Base-by-base conservation (phyloP, 208 protist genomes). In the Trypanosoma rangeli region DNA sequence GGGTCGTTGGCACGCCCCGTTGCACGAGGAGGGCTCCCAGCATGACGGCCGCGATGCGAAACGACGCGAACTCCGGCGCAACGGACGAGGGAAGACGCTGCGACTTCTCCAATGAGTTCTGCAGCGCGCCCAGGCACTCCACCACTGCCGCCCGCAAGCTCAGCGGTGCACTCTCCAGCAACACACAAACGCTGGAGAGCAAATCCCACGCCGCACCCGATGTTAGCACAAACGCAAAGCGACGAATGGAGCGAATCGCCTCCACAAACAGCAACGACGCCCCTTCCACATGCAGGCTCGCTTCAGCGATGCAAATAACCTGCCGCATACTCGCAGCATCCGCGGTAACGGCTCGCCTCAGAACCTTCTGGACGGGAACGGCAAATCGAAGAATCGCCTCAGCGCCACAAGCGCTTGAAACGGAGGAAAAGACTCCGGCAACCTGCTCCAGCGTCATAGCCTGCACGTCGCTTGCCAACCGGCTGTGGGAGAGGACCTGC, bases 101-200 rank as follows among this genome's bases (percentile, higher is more conserved):
- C 8, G 35, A n/a, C 26, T 37, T 52, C 39, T 73, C 59, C 9
- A 73, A 2, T 15, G 59, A 37, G 24, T 3, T 5, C 44, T 66
- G 56, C 44, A 73, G 35, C n/a, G 35, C n/a, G 18, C 35, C 4
- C 50, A 64, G 37, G 37, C 58, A 66, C 13, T 35, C 33, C 1
- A 68, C 35, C 10, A 74, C 69, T 18, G 58, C 63, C 26, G 52
- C 48, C 15, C 61, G 61, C 3, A 68, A n/a, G 26, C 67, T 56
- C 26, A 79, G 52, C 16, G 78, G 78, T 8, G 68, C 69, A 50
- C 39, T 39, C 28, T 77, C 77, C 26, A 90, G 69, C 16, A 85
- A 55, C 42, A 55, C 55, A 54, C 85, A 87, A n/a, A 76, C 79
- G 9, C 79, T 65, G 24, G 49, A 20, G 74, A 82, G 83, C 44